Percentiles rank a stretch among this genome's conserved stretches.
phyloP scores from a whole-genome alignment of 1,284 basidiomycete species.

The Rhodotorula sp. region DNA sequence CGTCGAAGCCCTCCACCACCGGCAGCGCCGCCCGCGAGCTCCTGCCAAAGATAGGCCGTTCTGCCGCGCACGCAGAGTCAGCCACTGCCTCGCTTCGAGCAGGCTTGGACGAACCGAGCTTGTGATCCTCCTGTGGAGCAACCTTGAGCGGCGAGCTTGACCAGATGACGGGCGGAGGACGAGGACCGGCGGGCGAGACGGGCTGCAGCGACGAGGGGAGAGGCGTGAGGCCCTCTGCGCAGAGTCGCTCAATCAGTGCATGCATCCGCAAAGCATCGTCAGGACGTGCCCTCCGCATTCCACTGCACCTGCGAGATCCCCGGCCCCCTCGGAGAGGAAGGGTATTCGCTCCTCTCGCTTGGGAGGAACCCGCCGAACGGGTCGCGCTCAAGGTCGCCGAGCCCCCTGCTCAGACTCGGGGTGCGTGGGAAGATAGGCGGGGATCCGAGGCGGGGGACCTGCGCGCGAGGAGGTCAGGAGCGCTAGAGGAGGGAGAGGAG shows the following conservation, averaged over 20 bases:
- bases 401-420: no score
- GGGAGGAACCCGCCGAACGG: neutral
- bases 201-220: neutral
- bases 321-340: neutral
- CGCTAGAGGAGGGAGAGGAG: no score
- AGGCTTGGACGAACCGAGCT: neutral
- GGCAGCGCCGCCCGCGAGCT: neutral
- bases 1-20: neutral
- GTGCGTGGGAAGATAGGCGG: slow-evolving; percentile 8
- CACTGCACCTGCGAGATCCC: slow-evolving; percentile 1
- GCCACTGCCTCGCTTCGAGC: no score
- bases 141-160: neutral
- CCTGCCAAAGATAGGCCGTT: neutral
- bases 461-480: neutral
- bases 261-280: no score
- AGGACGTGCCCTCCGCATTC: slow-evolving; percentile 8
- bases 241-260: no score
- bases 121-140: no score
- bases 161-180: neutral
- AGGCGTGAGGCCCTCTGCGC: neutral
- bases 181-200: neutral
- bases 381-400: neutral
- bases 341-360: neutral
- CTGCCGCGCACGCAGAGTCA: neutral
- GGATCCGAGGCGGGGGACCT: slow-evolving; percentile 2